Conservation (phyloP, 106 monocot genomes). For the Dendrobium catenatum region DNA sequence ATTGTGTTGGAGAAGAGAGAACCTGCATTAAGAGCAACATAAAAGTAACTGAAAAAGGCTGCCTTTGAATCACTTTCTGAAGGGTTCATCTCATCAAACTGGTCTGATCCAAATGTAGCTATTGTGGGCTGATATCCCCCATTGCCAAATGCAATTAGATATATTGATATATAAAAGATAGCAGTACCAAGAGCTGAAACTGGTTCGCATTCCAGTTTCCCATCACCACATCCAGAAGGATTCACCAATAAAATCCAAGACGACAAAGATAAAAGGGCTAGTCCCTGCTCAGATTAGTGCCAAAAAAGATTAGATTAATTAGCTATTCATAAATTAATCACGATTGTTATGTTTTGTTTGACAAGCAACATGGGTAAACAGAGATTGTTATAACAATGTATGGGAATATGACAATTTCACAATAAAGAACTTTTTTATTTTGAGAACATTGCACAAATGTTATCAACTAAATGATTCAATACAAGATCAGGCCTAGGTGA, state of each 20-base stretch:
- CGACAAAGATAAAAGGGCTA: conserved; percentile 45
- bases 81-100: conserved; percentile 64
- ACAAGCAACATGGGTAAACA: neutral
- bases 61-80: conserved; percentile 38
- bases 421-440: neutral
- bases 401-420: neutral
- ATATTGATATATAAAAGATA: conserved; percentile 69
- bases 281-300: conserved; percentile 32
- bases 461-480: too few species aligned
- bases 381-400: neutral
- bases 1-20: conserved; percentile 78
- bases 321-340: neutral
- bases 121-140: conserved; percentile 63
- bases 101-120: conserved; percentile 64
- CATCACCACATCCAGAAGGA: conserved; percentile 66
- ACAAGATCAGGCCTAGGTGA: too few species aligned
- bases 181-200: conserved; percentile 20
- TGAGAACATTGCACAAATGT: too few species aligned
- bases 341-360: neutral
- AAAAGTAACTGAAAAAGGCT: conserved; percentile 90
- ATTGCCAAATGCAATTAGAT: conserved; percentile 70
- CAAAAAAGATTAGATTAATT: neutral
- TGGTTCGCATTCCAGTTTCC: conserved; percentile 25
- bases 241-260: conserved; percentile 61
- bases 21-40: conserved; percentile 71